Percentiles rank a stretch among this genome's conserved stretches.
Conservation (phyloP, 345 rosid genomes). For the Theobroma cacao region DNA sequence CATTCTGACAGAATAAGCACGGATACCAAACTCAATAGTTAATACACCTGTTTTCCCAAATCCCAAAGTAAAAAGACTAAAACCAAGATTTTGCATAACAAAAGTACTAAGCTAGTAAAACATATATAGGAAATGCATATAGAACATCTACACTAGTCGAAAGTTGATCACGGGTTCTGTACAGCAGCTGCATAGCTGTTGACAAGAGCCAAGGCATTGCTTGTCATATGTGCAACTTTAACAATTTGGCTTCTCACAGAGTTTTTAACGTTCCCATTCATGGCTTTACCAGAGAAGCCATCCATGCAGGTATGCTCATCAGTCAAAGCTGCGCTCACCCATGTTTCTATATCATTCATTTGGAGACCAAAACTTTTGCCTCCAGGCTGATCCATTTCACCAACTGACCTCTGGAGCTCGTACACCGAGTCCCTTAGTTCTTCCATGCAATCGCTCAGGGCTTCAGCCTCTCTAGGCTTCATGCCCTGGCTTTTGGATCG, state of each 20-base stretch:
- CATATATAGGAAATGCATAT: no score
- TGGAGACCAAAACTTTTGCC: neutral
- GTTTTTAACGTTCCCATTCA: neutral
- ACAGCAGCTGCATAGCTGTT: neutral
- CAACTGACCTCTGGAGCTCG: conserved; percentile 44
- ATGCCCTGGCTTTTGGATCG: conserved; percentile 23
- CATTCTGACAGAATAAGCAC: no score
- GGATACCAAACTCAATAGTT: no score
- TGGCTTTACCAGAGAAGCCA: neutral
- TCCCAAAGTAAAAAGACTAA: no score
- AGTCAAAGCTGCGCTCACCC: conserved; percentile 41
- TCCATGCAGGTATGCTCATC: conserved; percentile 37
- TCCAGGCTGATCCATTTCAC: conserved; percentile 25
- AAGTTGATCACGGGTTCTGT: no score
- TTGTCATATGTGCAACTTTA: neutral
- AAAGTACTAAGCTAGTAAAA: no score
- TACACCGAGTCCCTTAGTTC: conserved; percentile 40
- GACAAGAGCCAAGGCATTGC: neutral
- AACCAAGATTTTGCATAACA: no score
- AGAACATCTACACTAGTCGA: no score
- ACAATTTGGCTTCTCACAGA: neutral
- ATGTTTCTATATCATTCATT: conserved; percentile 32
- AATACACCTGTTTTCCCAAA: no score
- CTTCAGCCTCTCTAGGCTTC: conserved; percentile 31
- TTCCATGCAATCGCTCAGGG: conserved; percentile 46